Conservation (phyloP, 495 filamentous ascomycete species). For the Venustampulla echinocandica region DNA sequence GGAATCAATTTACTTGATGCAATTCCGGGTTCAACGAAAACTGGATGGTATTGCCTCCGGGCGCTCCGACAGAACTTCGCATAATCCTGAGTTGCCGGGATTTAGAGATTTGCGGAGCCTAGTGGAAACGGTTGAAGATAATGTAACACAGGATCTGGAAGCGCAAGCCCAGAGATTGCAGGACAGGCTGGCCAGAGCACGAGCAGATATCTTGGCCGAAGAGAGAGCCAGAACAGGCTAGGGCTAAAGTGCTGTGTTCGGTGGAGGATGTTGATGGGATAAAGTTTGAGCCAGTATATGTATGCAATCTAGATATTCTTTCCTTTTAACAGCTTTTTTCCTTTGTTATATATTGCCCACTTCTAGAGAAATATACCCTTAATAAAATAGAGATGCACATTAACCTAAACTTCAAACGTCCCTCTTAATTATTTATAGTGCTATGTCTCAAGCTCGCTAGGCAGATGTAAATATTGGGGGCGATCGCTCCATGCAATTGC, state of each 20-base stretch:
- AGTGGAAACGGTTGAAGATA: conserved; percentile 4
- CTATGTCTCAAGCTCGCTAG: neutral
- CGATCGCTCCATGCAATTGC: neutral
- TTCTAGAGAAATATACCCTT: no score
- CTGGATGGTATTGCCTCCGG: conserved; percentile 10
- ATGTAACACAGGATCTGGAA: conserved; percentile 1
- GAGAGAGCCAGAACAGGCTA: neutral
- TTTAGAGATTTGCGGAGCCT: conserved; percentile 8
- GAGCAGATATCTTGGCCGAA: neutral
- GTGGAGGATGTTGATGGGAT: no score
- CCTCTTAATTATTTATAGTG: neutral
- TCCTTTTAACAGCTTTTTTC: no score
- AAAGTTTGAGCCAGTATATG: no score
- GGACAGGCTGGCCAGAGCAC: neutral
- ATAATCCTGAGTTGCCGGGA: conserved; percentile 1
- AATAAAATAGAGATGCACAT: no score
- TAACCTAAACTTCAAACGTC: no score
- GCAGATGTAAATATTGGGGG: neutral
- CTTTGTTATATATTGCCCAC: no score
- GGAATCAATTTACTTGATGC: conserved; percentile 1
- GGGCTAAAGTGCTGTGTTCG: no score
- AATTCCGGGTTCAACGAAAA: conserved; percentile 1
- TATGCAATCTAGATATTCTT: no score
- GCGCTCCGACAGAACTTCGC: neutral
- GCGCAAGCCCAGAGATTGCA: conserved; percentile 5